Evolutionary conservation across 2,329 filamentous ascomycete genomes (phyloP).

Genomic region (Acrocalymma vagum): DNA sequence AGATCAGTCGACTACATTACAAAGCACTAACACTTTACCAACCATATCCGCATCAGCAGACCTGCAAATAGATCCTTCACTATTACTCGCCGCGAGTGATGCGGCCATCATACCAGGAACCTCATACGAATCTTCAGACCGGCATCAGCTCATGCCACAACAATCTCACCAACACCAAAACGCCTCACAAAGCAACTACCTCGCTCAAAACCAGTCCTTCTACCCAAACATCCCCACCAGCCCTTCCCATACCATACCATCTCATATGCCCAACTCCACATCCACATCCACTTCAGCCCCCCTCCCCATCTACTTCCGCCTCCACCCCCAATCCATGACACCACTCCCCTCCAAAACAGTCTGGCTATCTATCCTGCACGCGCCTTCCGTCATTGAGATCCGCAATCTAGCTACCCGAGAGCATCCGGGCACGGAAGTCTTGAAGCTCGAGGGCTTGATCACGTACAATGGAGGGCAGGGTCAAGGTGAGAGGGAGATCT

Average conservation of each 20-base stretch:
- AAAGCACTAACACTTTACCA: conserved; percentile 15
- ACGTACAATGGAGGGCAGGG: conserved; percentile 47
- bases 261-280: neutral
- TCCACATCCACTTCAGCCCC: conserved; percentile 29
- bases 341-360: conserved; percentile 56
- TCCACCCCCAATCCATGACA: conserved; percentile 70
- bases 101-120: conserved; percentile 47
- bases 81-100: conserved; percentile 66
- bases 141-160: conserved; percentile 18
- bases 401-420: conserved; percentile 68
- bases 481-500: conserved; percentile 63
- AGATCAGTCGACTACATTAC: conserved; percentile 6
- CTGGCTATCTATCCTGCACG: conserved; percentile 72
- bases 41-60: conserved; percentile 53
- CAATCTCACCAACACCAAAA: conserved; percentile 45
- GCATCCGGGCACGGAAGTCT: conserved; percentile 67
- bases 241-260: conserved; percentile 5
- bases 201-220: conserved; percentile 15
- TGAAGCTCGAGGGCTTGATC: conserved; percentile 72
- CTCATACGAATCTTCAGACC: too few relatives aligned
- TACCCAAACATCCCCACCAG: conserved; percentile 19
- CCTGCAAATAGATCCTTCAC: conserved; percentile 70
- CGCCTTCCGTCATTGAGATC: conserved; percentile 68
- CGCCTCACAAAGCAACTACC: conserved; percentile 19
- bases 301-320: conserved; percentile 73